Conservation (phyloP, 179 eudicot genomes). For the Spinacia oleracea region DNA sequence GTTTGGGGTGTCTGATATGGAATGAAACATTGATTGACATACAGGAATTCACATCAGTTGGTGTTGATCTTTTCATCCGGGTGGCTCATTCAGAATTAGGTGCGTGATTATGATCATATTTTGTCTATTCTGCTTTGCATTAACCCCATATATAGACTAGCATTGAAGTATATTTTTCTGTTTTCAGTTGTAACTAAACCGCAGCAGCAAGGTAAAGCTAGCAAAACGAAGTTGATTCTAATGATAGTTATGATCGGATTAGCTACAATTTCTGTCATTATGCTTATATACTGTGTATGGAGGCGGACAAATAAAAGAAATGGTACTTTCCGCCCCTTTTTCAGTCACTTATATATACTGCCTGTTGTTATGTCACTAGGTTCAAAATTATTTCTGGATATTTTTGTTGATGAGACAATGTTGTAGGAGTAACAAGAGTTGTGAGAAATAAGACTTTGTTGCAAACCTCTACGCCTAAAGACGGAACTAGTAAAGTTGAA, state of each 20-base stretch:
- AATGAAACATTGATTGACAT: slow-evolving; percentile 19
- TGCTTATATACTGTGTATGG: not conserved
- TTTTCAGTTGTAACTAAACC: slow-evolving; percentile 7
- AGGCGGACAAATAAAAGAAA: not conserved
- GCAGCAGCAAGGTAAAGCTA: slow-evolving; percentile 4
- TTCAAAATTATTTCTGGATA: not conserved
- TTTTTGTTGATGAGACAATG: slow-evolving; percentile 4
- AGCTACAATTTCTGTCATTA: not conserved
- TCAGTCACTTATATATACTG: not conserved
- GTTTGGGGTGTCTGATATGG: slow-evolving; percentile 26
- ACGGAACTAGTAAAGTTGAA: too few relatives aligned
- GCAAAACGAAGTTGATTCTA: not conserved
- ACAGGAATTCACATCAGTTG: not conserved
- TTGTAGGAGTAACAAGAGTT: slow-evolving; percentile 37
- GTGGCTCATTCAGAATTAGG: slow-evolving; percentile 18
- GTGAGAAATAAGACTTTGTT: not conserved
- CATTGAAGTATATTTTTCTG: not conserved
- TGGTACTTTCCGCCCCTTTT: not conserved
- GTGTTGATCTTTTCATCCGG: slow-evolving; percentile 11
- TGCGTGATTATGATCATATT: not conserved
- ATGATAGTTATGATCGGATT: not conserved
- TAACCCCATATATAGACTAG: not conserved
- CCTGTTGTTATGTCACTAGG: not conserved
- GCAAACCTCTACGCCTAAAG: not conserved
- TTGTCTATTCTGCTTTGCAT: not conserved